Percentiles rank a stretch among this genome's conserved stretches.
Evolutionary conservation across 495 filamentous ascomycete genomes (phyloP).

Genomic region (Letharia columbiana): DNA sequence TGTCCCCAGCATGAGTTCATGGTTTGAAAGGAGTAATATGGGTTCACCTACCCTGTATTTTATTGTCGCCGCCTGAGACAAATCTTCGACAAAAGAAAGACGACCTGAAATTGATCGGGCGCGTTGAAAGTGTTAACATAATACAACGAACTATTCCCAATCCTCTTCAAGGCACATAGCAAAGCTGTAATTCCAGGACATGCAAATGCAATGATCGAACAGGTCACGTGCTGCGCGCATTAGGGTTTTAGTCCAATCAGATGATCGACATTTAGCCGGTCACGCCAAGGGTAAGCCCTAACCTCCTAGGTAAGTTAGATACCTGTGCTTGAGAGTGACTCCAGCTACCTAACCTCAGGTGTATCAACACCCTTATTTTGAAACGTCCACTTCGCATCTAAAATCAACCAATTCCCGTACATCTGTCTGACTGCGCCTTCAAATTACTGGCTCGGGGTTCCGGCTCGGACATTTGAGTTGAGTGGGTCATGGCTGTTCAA

Average conservation of each 20-base stretch:
- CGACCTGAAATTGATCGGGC: not conserved
- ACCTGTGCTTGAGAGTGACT: too few relatives aligned
- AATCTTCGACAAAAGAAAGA: not conserved
- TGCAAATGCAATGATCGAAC: too few relatives aligned
- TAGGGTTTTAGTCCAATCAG: too few relatives aligned
- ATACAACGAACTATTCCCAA: not conserved
- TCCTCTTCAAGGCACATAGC: not conserved
- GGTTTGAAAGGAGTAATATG: not conserved
- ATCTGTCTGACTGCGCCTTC: slow-evolving; percentile 20
- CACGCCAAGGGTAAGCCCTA: not conserved
- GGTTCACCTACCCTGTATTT: slow-evolving; percentile 4
- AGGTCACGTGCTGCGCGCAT: too few relatives aligned
- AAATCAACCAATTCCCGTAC: not conserved
- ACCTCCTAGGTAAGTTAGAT: too few relatives aligned
- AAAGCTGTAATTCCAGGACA: too few relatives aligned
- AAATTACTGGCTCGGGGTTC: not conserved
- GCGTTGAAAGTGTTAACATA: not conserved
- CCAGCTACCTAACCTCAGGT: too few relatives aligned
- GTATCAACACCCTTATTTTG: not conserved
- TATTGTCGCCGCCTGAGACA: not conserved
- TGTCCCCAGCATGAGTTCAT: slow-evolving; percentile 20
- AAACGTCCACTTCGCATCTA: not conserved
- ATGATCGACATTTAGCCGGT: not conserved
- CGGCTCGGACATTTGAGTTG: not conserved
- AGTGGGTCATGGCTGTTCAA: not conserved